Conservation (phyloP, 2,329 filamentous ascomycete genomes). For the Ilyonectria destructans region DNA sequence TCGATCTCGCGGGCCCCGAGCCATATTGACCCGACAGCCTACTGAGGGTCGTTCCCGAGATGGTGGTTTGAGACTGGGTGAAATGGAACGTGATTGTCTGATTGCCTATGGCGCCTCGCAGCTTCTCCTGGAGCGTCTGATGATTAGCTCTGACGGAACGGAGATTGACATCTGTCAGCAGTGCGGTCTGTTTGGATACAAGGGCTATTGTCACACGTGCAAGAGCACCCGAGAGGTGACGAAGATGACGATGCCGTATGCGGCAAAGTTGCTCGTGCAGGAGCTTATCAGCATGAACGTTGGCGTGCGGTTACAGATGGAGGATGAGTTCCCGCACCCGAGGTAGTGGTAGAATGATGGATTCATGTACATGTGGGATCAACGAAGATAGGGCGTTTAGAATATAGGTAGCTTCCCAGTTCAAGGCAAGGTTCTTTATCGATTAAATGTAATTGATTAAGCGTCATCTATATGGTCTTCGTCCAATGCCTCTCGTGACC, state of each 20-base stretch:
- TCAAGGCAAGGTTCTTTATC: slow-evolving; percentile 6
- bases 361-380: slow-evolving; percentile 14
- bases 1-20: slow-evolving; percentile 89
- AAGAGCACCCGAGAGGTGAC: slow-evolving; percentile 87
- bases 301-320: slow-evolving; percentile 90
- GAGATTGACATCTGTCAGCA: slow-evolving; percentile 94
- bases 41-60: slow-evolving; percentile 95
- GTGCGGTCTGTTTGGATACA: slow-evolving; percentile 96
- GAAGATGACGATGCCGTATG: slow-evolving; percentile 97
- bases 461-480: slow-evolving; percentile 2
- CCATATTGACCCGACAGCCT: slow-evolving; percentile 94
- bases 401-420: slow-evolving; percentile 6
- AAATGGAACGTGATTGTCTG: slow-evolving; percentile 99
- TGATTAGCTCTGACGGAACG: slow-evolving; percentile 94
- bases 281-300: slow-evolving; percentile 99
- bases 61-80: slow-evolving; percentile 92
- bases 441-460: slow-evolving; percentile 18
- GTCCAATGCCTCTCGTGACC: neutral
- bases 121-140: slow-evolving; percentile 91
- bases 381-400: slow-evolving; percentile 7
- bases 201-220: slow-evolving; percentile 95
- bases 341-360: slow-evolving; percentile 52
- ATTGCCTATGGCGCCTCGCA: slow-evolving; percentile 98
- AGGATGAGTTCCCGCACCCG: slow-evolving; percentile 90
- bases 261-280: slow-evolving; percentile 95